These are phyloP conservation scores for Penicillium paneum DNA, from an alignment of 2,329 filamentous ascomycete genomes.

Conservation along the genomic window DNA sequence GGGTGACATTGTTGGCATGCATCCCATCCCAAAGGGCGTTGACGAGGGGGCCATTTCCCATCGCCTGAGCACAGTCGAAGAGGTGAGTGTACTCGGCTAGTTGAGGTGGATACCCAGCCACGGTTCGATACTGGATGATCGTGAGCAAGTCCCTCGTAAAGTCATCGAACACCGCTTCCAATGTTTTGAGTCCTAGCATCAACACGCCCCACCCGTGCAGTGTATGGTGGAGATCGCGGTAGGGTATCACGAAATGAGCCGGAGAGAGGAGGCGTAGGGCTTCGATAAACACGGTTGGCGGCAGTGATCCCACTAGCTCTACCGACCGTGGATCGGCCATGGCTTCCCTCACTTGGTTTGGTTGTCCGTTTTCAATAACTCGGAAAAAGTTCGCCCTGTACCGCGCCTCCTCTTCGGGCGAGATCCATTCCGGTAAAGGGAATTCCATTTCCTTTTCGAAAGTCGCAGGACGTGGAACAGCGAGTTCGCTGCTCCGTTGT, in stretches of 20 bases:
- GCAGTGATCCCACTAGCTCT: slow-evolving; percentile 41
- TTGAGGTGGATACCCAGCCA: slow-evolving; percentile 37
- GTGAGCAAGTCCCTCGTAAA: slow-evolving; percentile 39
- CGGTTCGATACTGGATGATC: slow-evolving; percentile 40
- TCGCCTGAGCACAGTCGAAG: slow-evolving; percentile 50
- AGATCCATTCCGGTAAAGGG: slow-evolving; percentile 8
- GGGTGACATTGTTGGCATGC: slow-evolving; percentile 32
- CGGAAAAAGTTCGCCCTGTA: slow-evolving; percentile 21
- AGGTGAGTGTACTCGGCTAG: slow-evolving; percentile 53
- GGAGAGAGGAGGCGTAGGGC: slow-evolving; percentile 63
- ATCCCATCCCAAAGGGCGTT: slow-evolving; percentile 48
- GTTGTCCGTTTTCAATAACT: slow-evolving; percentile 37
- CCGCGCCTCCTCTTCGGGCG: slow-evolving; percentile 12
- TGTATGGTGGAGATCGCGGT: slow-evolving; percentile 47
- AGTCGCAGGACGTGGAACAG: neutral
- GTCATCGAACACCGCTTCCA: slow-evolving; percentile 39
- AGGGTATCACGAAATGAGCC: slow-evolving; percentile 46
- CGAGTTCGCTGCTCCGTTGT: neutral
- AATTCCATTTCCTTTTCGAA: neutral
- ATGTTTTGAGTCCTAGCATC: slow-evolving; percentile 40
- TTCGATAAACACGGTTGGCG: slow-evolving; percentile 59
- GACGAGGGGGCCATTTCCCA: slow-evolving; percentile 39
- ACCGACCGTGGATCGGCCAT: slow-evolving; percentile 33
- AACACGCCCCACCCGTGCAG: slow-evolving; percentile 50
- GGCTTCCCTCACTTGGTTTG: slow-evolving; percentile 40